These are phyloP conservation scores for Komagataea norvegica DNA, from an alignment of 1,139 yeast genomes.

Conservation along the genomic window DNA sequence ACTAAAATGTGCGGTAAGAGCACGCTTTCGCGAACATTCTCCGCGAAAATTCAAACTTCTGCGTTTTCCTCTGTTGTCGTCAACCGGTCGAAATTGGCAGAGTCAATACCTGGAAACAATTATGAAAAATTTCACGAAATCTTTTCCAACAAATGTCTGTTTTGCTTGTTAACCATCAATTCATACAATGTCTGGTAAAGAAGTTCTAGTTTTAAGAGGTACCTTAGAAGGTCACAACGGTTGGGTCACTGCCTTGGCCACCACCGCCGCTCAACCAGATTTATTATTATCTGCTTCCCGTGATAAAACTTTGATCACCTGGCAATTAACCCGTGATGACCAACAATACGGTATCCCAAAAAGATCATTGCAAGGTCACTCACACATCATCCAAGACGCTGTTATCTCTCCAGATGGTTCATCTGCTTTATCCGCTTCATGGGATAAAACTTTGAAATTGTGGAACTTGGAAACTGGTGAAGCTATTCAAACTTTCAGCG, in stretches of 20 bases:
- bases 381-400: constrained; percentile 98
- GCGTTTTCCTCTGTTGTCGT: no score
- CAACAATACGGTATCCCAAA: constrained; percentile 97
- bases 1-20: constrained; percentile 12
- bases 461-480: constrained; percentile 97
- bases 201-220: constrained; percentile 99
- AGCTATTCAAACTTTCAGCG: constrained; percentile 92
- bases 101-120: background rate
- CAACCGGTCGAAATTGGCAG: constrained; percentile 4
- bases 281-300: constrained; percentile 97
- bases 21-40: constrained; percentile 4
- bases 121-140: constrained; percentile 2
- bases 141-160: background rate
- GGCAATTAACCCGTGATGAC: constrained; percentile 98
- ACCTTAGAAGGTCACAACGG: constrained; percentile 93
- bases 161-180: constrained; percentile 10
- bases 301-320: constrained; percentile 97
- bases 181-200: constrained; percentile 58
- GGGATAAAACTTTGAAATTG: constrained; percentile 99
- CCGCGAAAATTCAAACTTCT: background rate
- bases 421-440: constrained; percentile 97
- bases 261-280: constrained; percentile 98
- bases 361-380: constrained; percentile 97
- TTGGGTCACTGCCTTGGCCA: constrained; percentile 99
- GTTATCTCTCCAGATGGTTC: constrained; percentile 98